Evolutionary conservation across 1,139 yeast genomes (phyloP).

Genomic region (Yamadazyma dendronema): DNA sequence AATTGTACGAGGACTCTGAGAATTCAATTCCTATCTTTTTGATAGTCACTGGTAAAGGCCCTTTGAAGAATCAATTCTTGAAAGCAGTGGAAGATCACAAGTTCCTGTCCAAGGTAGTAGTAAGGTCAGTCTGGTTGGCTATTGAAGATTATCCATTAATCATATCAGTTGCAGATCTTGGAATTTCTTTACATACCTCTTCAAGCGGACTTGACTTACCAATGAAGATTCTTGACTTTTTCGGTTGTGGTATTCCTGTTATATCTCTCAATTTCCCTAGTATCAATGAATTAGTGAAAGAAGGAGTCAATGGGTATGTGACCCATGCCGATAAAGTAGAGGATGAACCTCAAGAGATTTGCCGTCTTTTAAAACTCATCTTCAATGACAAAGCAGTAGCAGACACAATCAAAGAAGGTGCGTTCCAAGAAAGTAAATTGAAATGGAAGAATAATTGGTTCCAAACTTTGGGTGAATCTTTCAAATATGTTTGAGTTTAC

Average conservation of each 20-base stretch:
- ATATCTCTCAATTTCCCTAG: conserved; percentile 76
- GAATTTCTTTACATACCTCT: conserved; percentile 86
- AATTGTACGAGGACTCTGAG: conserved; percentile 47
- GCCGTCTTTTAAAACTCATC: conserved; percentile 43
- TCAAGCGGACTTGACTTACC: conserved; percentile 94
- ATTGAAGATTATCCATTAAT: conserved; percentile 78
- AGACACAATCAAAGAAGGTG: conserved; percentile 58
- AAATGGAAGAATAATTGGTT: conserved; percentile 84
- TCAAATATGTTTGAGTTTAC: conserved; percentile 2
- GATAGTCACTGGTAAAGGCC: conserved; percentile 94
- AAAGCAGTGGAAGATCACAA: conserved; percentile 42
- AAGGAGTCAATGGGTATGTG: conserved; percentile 45
- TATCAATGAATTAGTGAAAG: conserved; percentile 56
- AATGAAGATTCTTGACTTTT: conserved; percentile 95
- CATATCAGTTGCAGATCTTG: conserved; percentile 77
- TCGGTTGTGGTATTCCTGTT: conserved; percentile 95
- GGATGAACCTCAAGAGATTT: conserved; percentile 39
- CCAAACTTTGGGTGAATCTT: conserved; percentile 20
- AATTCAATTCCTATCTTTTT: conserved; percentile 55
- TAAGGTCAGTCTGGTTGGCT: conserved; percentile 74
- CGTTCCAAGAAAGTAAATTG: conserved; percentile 58
- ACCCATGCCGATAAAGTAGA: conserved; percentile 20
- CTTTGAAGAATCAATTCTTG: conserved; percentile 55
- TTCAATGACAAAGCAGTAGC: conserved; percentile 40
- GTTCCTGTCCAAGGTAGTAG: conserved; percentile 46